phyloP scores from a whole-genome alignment of 306 rosid species.

The Crotalaria pallida region DNA sequence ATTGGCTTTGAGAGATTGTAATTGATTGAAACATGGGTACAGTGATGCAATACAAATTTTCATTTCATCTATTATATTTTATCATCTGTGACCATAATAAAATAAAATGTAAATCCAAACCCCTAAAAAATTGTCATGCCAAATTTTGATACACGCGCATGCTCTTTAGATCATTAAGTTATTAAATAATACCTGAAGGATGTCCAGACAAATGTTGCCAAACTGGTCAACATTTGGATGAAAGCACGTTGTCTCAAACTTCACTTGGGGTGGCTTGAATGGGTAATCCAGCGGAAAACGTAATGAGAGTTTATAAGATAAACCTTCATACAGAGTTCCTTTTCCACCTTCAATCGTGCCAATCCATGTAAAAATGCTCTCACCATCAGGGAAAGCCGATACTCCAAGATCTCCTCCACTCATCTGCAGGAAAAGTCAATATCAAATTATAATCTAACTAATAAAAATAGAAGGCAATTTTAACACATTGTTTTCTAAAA shows the following conservation, averaged over 20 bases:
- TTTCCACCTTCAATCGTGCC: constrained; percentile 98
- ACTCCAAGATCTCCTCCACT: constrained; percentile 91
- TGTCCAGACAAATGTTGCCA: constrained; percentile 98
- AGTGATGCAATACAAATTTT: background rate
- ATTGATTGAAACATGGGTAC: background rate
- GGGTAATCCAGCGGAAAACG: constrained; percentile 88
- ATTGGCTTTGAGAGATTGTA: constrained; percentile 5
- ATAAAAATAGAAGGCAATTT: background rate
- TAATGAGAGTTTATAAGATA: constrained; percentile 88
- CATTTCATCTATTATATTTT: too few relatives aligned
- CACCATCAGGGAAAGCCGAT: constrained; percentile 88
- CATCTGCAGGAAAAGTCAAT: constrained; percentile 51
- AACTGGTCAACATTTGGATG: constrained; percentile 96
- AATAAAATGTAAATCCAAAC: constrained; percentile 12
- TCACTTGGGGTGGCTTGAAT: constrained; percentile 87
- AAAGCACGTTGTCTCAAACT: constrained; percentile 94
- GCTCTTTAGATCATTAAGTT: background rate
- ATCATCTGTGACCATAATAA: too few relatives aligned
- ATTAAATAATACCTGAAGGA: constrained; percentile 72
- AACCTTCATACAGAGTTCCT: constrained; percentile 83
- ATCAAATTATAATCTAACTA: background rate
- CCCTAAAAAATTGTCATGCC: background rate
- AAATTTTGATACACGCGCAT: background rate
- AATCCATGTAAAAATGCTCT: constrained; percentile 87
- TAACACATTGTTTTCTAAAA: background rate